A percentile compares a stretch with the other conserved stretches of the same genome.
These are phyloP conservation scores for Cynara cardunculus DNA, from an alignment of 129 eudicot genomes.

Conservation along the genomic window DNA sequence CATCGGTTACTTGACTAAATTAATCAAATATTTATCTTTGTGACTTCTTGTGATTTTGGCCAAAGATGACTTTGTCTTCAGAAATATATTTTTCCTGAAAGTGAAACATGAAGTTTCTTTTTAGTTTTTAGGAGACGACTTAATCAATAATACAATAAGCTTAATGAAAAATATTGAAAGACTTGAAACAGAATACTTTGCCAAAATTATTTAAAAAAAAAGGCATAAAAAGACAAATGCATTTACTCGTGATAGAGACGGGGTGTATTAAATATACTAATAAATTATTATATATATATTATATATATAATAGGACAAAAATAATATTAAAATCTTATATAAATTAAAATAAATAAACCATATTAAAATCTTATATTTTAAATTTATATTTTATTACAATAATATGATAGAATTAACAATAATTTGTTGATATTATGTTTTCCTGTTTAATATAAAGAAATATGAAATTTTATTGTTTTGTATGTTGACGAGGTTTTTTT, in stretches of 20 bases:
- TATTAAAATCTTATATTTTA: neutral
- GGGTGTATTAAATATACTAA: neutral
- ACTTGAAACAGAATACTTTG: neutral
- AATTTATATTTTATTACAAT: no score
- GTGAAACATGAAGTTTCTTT: neutral
- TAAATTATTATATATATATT: no score
- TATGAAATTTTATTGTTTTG: no score
- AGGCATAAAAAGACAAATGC: neutral
- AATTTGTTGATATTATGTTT: no score
- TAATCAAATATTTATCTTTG: neutral
- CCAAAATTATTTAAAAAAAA: neutral
- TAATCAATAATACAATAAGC: neutral
- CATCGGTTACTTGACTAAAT: neutral
- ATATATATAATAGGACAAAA: no score
- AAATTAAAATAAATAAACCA: neutral
- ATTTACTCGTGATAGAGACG: neutral
- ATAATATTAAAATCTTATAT: neutral
- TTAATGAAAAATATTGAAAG: neutral
- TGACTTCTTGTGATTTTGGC: neutral
- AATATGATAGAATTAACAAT: no score
- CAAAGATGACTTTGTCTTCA: neutral
- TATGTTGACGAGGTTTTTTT: no score
- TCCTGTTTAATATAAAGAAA: no score
- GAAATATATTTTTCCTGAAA: neutral
- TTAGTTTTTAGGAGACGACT: neutral